phyloP scores from a whole-genome alignment of 345 rosid species.

The Psidium guajava region DNA sequence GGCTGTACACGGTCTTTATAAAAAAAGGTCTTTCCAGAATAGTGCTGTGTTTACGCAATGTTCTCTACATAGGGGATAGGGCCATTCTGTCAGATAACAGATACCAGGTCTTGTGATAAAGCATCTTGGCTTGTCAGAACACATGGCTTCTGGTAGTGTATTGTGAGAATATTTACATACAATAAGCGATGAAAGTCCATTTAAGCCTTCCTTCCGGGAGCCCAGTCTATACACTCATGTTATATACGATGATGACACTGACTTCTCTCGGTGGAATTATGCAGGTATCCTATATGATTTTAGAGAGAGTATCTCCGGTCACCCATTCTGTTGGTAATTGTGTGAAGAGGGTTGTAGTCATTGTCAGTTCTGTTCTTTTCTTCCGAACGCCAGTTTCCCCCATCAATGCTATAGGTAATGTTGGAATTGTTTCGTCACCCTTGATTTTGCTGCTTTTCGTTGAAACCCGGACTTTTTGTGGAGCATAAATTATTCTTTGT shows the following conservation, averaged over 20 bases:
- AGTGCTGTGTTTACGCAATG: not conserved
- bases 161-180: not conserved
- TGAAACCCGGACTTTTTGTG: not conserved
- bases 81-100: not conserved
- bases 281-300: conserved; percentile 95
- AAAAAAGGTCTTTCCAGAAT: not conserved
- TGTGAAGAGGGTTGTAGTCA: conserved; percentile 98
- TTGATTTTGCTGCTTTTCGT: not conserved
- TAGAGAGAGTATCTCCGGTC: conserved; percentile 95
- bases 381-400: conserved; percentile 77
- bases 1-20: not conserved
- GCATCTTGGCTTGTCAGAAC: not conserved
- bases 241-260: not conserved
- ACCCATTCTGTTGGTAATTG: conserved; percentile 98
- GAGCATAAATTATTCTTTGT: not conserved
- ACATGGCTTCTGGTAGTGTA: not conserved
- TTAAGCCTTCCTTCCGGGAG: not conserved
- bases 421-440: not conserved
- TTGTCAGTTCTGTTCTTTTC: conserved; percentile 95
- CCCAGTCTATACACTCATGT: not conserved
- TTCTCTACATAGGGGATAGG: not conserved
- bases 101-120: not conserved
- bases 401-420: conserved; percentile 73
- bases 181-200: not conserved
- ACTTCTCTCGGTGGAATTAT: not conserved